Evolutionary conservation across 2,329 filamentous ascomycete genomes (phyloP).

Genomic region (Ceratocystis colombiana): DNA sequence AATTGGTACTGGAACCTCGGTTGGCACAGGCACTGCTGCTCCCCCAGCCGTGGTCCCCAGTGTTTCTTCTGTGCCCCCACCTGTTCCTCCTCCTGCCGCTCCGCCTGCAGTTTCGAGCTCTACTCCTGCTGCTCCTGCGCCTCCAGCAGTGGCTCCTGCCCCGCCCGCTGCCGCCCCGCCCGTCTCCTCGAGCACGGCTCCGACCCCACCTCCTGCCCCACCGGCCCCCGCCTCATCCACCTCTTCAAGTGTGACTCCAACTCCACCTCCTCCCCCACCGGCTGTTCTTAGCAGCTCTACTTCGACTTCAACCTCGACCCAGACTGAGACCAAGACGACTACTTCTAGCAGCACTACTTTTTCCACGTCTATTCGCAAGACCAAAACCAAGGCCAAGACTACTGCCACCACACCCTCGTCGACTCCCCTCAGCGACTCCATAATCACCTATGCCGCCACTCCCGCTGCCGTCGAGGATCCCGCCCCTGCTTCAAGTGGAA

Average conservation of each 20-base stretch:
- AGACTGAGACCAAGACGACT: conserved; percentile 5
- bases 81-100: not conserved
- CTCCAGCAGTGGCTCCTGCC: not conserved
- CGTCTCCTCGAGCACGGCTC: not conserved
- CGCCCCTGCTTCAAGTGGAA: not conserved
- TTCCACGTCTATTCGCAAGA: conserved; percentile 14
- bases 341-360: conserved; percentile 15
- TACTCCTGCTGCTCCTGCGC: not conserved
- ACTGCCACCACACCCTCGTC: not conserved
- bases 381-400: conserved; percentile 14
- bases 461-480: not conserved
- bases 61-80: not conserved
- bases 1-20: not conserved
- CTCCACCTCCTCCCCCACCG: not conserved
- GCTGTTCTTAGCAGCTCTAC: conserved; percentile 1
- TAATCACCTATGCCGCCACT: conserved; percentile 16
- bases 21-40: not conserved
- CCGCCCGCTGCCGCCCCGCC: not conserved
- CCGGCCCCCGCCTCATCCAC: not conserved
- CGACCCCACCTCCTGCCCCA: not conserved
- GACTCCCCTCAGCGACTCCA: conserved; percentile 19
- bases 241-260: not conserved
- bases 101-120: not conserved
- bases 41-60: not conserved
- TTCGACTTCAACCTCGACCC: conserved; percentile 5